Evolutionary conservation across 768 basidiomycete genomes (phyloP), one percentile per base, ranked within the genome.

Genomic region (Rhodosporidiobolus sp.): DNA sequence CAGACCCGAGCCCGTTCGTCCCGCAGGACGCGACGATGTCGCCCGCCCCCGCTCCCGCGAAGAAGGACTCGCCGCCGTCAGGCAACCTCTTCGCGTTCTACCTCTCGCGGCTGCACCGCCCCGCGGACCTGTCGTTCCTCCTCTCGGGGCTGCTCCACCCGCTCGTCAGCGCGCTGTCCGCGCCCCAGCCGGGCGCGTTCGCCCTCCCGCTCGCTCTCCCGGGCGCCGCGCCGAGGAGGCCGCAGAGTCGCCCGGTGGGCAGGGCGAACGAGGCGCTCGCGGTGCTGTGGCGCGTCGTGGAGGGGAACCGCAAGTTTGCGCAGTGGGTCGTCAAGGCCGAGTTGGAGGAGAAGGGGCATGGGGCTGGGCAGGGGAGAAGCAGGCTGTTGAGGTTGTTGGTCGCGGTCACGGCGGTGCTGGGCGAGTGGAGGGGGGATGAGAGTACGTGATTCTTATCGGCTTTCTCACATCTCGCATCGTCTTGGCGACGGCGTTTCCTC

Each of bases 21-120:
- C n/a, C 46, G 38, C 45, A 66, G 60, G 7, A 34, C 26, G 17
- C 60, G 35, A 38, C 49, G 46, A 38, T 63, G n/a, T 11, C 35
- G 19, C 45, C 65, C 14, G 19, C 65, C 34, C 14, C 56, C 26
- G 3, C 63, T 53, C 30, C 65, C 65, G 34, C 56, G 38, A 43
- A 43, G 38, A 10, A 16, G n/a, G n/a, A 7, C 8, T 9, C 46
- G 22, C 26, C 62, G n/a, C 26, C 63, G 2, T 8, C 55, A 86
- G 76, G 89, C 24, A 98, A 99, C 79, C 87, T 92, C 4, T 99
- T 96, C 81, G 85, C 91, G 61, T 93, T 92, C 81, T 97, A 94
- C 80, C 81, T 96, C 62, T 89, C 92, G 74, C 96, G 96, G 81
- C 81, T 98, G 90, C 95, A 99, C 82, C 89, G 95, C 22, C 86